Evolutionary conservation across 1,284 basidiomycete genomes (phyloP), one percentile per base, ranked within the genome.

Genomic region (Ceratobasidium sp.): DNA sequence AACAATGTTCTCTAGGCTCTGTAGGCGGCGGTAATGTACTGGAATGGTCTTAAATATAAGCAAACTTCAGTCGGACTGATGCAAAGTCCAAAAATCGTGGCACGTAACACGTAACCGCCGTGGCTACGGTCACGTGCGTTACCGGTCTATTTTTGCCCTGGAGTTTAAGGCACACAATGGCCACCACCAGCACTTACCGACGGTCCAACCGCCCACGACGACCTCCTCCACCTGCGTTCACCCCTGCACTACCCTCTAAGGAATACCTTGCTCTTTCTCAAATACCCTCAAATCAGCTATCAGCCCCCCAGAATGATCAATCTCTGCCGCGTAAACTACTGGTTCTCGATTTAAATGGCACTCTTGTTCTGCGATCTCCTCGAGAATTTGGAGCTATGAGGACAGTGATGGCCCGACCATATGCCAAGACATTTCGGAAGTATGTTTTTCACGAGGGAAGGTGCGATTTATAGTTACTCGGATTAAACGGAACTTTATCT

Each of bases 331-430:
- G 91, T 23, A 94, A 94, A 83, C 89, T 96, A 0, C 87, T 96
- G 67, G 87, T 96, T 2, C 88, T 96, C 9, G 95, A 96, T 83
- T 87, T 96, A 62, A 96, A 96, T 82, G 94, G 94, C 4, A 92
- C 93, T 0, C 90, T 96, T 10, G 88, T 96, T n/a, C 87, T 90
- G 52, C 90, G 94, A 15, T 87, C 90, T 0, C 64, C 85, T 86
- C 4, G 86, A 87, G 77, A 80, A 79, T 26, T 82, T 82, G 6
- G 79, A 79, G 66, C 6, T 68, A 70, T 81, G 61, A 82, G 83
- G 5, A 81, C 81, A 20, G 74, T 82, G 0, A 82, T 83, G 23
- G 89, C 88, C 17, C 86, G 93, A n/a, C 93, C 94, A 0, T 96
- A 92, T 82, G 87, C 95, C 81, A 81, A 84, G 1, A 85, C 91